These are phyloP conservation scores for Tetrahymena elliotti DNA, from an alignment of 73 alveolate species.

Conservation along the genomic window DNA sequence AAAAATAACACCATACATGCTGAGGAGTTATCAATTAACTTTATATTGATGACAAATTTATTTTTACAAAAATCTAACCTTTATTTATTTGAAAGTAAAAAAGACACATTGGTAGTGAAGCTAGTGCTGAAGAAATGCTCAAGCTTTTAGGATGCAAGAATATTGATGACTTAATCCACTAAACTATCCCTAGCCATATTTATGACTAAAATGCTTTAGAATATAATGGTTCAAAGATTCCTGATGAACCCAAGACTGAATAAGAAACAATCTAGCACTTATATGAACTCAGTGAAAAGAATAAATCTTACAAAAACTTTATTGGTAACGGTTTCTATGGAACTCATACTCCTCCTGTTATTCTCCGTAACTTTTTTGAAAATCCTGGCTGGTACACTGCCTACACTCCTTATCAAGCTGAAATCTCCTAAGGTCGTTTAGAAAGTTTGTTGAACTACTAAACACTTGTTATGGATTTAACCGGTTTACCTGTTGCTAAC, in stretches of 20 bases:
- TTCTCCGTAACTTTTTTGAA: slow-evolving; percentile 73
- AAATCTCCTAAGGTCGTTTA: slow-evolving; percentile 86
- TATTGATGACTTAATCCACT: slow-evolving; percentile 51
- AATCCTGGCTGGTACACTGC: slow-evolving; percentile 95
- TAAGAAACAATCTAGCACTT: slow-evolving; percentile 46
- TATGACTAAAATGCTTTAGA: slow-evolving; percentile 30
- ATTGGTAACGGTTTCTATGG: slow-evolving; percentile 73
- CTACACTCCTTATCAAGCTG: slow-evolving; percentile 97
- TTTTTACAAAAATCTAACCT: background rate
- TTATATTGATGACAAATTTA: background rate
- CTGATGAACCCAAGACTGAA: slow-evolving; percentile 49
- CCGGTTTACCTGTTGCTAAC: slow-evolving; percentile 75
- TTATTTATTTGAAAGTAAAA: background rate
- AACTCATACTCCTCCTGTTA: slow-evolving; percentile 50
- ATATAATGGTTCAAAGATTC: slow-evolving; percentile 37
- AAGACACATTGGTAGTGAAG: background rate
- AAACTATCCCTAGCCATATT: slow-evolving; percentile 56
- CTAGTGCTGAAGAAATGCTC: slow-evolving; percentile 38
- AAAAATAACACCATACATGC: background rate
- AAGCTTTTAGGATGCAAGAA: slow-evolving; percentile 34
- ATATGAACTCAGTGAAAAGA: slow-evolving; percentile 48
- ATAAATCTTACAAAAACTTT: slow-evolving; percentile 58
- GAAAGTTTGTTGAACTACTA: slow-evolving; percentile 65
- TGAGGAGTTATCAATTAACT: background rate
- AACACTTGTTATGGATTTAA: slow-evolving; percentile 81